Evolutionary conservation across 768 basidiomycete species (phyloP).

Genomic region (Calocybe indica): DNA sequence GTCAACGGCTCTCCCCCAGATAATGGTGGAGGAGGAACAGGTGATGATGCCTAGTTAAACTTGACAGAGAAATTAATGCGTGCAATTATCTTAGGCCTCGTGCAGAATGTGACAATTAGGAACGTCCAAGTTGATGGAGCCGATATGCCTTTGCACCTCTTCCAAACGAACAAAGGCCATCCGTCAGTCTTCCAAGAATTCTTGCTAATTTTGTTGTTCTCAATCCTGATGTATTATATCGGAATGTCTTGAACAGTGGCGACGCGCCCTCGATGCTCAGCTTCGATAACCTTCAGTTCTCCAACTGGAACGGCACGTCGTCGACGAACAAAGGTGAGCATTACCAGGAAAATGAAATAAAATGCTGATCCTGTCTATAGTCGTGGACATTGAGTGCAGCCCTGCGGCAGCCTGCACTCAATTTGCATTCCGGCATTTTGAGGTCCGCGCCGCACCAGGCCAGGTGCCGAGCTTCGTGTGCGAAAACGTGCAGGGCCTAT

Average conservation of each 20-base stretch:
- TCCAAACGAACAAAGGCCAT: conserved; percentile 45
- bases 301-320: conserved; percentile 41
- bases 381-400: conserved; percentile 47
- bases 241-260: conserved; percentile 23
- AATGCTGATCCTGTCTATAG: conserved; percentile 16
- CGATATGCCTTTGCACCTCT: conserved; percentile 37
- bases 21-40: conserved; percentile 48
- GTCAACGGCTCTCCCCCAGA: conserved; percentile 48
- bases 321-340: conserved; percentile 30
- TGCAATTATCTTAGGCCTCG: conserved; percentile 24
- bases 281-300: conserved; percentile 41
- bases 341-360: not conserved
- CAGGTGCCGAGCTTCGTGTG: conserved; percentile 35
- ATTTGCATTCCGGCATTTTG: conserved; percentile 34
- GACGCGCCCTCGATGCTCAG: conserved; percentile 42
- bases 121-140: conserved; percentile 44
- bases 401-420: conserved; percentile 38
- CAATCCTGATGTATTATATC: not conserved
- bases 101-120: conserved; percentile 35
- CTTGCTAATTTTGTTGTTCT: not conserved
- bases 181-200: conserved; percentile 21
- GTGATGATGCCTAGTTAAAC: conserved; percentile 14
- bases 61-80: too few relatives aligned
- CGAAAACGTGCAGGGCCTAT: conserved; percentile 34
- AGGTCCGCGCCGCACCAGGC: conserved; percentile 29